Evolutionary conservation across 1,284 basidiomycete species (phyloP).

Genomic region (Ceratobasidium sp.): DNA sequence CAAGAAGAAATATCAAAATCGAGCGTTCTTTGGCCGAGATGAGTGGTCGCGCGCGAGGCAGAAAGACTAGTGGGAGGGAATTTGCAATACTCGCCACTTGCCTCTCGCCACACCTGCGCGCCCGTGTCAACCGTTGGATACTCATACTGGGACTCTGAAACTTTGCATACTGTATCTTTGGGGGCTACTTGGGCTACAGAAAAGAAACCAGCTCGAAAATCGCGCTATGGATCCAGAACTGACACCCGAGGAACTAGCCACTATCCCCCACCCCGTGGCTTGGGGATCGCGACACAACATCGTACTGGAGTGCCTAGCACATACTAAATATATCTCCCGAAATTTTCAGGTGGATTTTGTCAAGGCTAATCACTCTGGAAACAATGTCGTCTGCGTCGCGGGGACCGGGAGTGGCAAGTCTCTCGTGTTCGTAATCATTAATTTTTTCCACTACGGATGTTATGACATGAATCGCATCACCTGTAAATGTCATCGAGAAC

Average conservation of each 20-base stretch:
- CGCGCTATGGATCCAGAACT: background rate
- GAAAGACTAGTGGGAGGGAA: background rate
- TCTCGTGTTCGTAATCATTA: background rate
- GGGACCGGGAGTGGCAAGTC: constrained; percentile 12
- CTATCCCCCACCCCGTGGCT: background rate
- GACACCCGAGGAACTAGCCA: background rate
- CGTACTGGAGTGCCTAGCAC: background rate
- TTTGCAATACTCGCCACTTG: background rate
- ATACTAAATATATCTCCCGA: background rate
- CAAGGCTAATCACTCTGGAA: background rate
- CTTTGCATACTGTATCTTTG: background rate
- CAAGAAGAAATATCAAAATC: background rate
- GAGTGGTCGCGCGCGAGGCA: background rate
- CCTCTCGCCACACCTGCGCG: background rate
- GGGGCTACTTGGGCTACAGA: background rate
- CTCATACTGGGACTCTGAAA: background rate
- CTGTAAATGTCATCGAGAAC: background rate
- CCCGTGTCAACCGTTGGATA: background rate
- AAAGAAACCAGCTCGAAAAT: background rate
- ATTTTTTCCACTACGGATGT: background rate
- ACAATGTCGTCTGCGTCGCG: constrained; percentile 7
- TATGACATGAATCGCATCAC: background rate
- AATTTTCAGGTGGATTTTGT: background rate
- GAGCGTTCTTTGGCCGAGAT: background rate
- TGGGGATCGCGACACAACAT: background rate